Evolutionary conservation across 768 basidiomycete species (phyloP).

Genomic region (Naganishia vaughanmartiniae): DNA sequence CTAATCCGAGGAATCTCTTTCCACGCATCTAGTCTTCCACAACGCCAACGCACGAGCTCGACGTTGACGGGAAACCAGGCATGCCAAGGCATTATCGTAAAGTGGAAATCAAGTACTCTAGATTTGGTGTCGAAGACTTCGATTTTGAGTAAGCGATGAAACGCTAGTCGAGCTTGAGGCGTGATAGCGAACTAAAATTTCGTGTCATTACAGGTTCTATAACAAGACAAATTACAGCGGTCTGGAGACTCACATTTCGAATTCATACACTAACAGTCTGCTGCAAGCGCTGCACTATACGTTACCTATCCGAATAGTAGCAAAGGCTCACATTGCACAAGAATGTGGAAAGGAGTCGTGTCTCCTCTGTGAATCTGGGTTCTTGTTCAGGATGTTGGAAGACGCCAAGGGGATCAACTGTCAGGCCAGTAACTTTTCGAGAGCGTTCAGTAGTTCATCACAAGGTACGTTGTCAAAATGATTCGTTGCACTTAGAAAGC

Average conservation of each 20-base stretch:
- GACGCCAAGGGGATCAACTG: conserved; percentile 92
- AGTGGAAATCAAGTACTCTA: conserved; percentile 97
- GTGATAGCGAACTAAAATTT: not conserved
- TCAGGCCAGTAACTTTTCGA: conserved; percentile 95
- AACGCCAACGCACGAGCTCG: conserved; percentile 7
- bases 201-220: conserved; percentile 65
- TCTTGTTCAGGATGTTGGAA: conserved; percentile 90
- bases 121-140: conserved; percentile 97
- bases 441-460: conserved; percentile 81
- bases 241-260: conserved; percentile 91
- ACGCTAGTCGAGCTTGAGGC: not conserved
- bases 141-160: conserved; percentile 74
- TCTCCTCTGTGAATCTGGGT: conserved; percentile 89
- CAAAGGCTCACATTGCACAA: conserved; percentile 86
- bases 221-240: conserved; percentile 88
- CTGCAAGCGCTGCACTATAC: conserved; percentile 87
- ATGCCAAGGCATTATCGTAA: conserved; percentile 80
- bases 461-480: conserved; percentile 64
- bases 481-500: not conserved
- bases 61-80: conserved; percentile 23
- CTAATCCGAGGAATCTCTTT: not conserved
- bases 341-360: conserved; percentile 88
- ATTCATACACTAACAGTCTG: conserved; percentile 91
- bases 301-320: conserved; percentile 70
- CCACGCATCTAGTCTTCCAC: not conserved